Conservation (phyloP, 2,329 filamentous ascomycete genomes). For the Verticillium albo-atrum region DNA sequence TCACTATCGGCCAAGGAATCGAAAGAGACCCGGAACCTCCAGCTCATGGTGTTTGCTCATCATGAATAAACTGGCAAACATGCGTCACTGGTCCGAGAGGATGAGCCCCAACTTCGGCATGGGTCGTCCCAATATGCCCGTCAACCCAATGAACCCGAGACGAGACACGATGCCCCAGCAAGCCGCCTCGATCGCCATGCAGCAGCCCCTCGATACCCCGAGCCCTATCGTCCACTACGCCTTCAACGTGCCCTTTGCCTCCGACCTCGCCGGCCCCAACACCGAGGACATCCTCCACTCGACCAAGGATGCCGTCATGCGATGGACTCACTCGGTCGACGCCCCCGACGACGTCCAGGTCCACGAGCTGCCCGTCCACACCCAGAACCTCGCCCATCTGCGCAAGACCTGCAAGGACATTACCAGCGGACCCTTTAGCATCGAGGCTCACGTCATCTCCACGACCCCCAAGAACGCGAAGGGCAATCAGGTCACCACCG, state of each 20-base stretch:
- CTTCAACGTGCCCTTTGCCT: conserved; percentile 96
- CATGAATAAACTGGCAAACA: conserved; percentile 69
- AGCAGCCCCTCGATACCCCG: conserved; percentile 63
- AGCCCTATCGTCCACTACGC: conserved; percentile 72
- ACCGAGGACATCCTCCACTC: conserved; percentile 93
- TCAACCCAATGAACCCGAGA: conserved; percentile 52
- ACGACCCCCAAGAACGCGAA: conserved; percentile 70
- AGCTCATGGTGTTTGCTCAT: conserved; percentile 23
- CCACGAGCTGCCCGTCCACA: conserved; percentile 88
- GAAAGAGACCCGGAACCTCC: not conserved
- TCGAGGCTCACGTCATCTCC: conserved; percentile 80
- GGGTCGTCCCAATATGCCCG: conserved; percentile 52
- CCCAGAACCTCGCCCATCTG: conserved; percentile 77
- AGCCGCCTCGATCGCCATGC: conserved; percentile 57
- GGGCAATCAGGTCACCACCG: conserved; percentile 71
- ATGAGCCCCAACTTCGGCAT: conserved; percentile 66
- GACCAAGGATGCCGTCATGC: conserved; percentile 77
- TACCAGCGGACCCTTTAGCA: conserved; percentile 63
- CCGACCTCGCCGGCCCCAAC: conserved; percentile 86
- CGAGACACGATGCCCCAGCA: conserved; percentile 49
- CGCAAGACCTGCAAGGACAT: conserved; percentile 78
- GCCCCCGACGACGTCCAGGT: conserved; percentile 79
- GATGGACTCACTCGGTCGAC: conserved; percentile 91
- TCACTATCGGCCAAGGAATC: not conserved
- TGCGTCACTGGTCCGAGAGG: conserved; percentile 69